Evolutionary conservation across 2,329 filamentous ascomycete genomes (phyloP), one percentile per base, ranked within the genome.

Genomic region (Capronia coronata): DNA sequence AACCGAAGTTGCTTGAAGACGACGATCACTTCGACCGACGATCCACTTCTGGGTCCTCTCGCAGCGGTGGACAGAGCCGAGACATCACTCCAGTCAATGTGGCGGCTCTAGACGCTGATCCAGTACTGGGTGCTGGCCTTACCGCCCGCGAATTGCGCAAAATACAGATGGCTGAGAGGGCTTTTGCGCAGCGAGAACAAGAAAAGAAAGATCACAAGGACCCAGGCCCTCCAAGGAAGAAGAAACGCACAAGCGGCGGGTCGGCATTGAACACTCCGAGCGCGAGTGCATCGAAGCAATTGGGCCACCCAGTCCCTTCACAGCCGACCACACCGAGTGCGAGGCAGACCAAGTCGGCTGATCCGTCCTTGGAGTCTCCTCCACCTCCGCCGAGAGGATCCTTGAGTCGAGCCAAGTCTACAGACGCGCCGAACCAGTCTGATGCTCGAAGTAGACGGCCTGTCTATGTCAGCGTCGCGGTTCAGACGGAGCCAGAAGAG

Each of bases 91-190:
- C 80, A 1, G 76, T 75, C 55, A 74, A 72, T 50, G 74, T 71
- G 6, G 65, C 69, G 22, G 74, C 72, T 49, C 50, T 57, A 1
- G 58, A 73, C 35, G 63, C 70, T 8, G 66, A 65, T 40, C 65
- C 67, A 22, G 58, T 64, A 3, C 52, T 68, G 43, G 67, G 71
- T 9, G 63, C 71, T 1, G 79, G 79, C 54, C 68, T 82, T 54
- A 82, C 80, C 1, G 79, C 77, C 53, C 73, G 80, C 3, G 80
- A 83, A 58, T 75, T 75, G 59, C 76, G 79, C 51, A 83, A 83
- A 64, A 71, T 83, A 40, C 77, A 78, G 46, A 78, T 79, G 48
- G 76, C 78, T 35, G 79, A 83, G 59, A 77, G 77, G 56, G 74
- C 82, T 51, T 82, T 82, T 54, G 74, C 79, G 55, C 74, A 79